These are phyloP conservation scores for Coccomyxa subellipsoidea DNA, from an alignment of 163 green algal genomes.

Conservation along the genomic window DNA sequence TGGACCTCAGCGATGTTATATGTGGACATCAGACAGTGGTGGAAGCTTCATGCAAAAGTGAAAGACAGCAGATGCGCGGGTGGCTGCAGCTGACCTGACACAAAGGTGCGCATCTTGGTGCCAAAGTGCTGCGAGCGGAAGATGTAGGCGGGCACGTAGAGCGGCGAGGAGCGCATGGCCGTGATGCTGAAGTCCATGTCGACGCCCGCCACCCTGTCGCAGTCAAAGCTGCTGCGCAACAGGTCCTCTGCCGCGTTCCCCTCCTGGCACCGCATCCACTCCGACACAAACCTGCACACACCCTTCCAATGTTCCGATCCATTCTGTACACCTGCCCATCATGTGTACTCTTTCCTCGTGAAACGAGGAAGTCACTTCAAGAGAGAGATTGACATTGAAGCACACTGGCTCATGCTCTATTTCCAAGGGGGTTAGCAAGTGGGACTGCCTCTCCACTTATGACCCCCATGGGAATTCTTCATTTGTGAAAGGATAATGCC, in stretches of 20 bases:
- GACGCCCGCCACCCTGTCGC: not conserved
- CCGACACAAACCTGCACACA: not conserved
- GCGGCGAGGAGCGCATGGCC: not conserved
- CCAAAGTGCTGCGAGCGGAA: conserved; percentile 17
- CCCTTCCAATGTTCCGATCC: not conserved
- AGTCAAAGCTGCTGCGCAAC: not conserved
- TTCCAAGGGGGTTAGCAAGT: too few species aligned
- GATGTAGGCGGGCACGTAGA: conserved; percentile 15
- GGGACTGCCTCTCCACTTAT: too few species aligned
- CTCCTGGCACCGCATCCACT: conserved; percentile 1
- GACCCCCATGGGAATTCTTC: too few species aligned
- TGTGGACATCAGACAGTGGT: not conserved
- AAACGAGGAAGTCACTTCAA: too few species aligned
- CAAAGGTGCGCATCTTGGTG: conserved; percentile 22
- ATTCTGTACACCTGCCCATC: not conserved
- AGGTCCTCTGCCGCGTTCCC: not conserved
- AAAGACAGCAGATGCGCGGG: not conserved
- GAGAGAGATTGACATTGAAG: too few species aligned
- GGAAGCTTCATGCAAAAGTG: not conserved
- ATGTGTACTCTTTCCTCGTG: not conserved
- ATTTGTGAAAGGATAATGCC: too few species aligned
- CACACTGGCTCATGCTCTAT: too few species aligned
- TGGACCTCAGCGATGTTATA: not conserved
- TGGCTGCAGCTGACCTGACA: conserved; percentile 3
- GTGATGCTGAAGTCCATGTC: not conserved